Evolutionary conservation across 2,329 filamentous ascomycete genomes (phyloP).

Genomic region (Thielaviopsis ethacetica): DNA sequence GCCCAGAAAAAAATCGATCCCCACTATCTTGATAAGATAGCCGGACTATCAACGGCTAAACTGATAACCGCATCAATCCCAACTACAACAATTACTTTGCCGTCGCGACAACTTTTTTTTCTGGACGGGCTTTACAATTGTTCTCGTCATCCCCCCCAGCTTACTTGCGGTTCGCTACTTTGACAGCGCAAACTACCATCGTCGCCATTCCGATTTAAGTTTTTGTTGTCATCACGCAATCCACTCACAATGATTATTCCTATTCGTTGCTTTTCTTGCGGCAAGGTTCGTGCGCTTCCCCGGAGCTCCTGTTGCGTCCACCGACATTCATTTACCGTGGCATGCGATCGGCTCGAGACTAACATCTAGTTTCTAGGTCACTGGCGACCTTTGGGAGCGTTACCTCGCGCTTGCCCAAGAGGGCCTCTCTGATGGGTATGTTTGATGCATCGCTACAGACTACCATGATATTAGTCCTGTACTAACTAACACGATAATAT

Average conservation of each 20-base stretch:
- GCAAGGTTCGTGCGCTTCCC: conserved; percentile 52
- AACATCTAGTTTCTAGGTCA: conserved; percentile 45
- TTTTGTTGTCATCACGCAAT: neutral
- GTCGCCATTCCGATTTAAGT: neutral
- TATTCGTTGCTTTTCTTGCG: conserved; percentile 95
- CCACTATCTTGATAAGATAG: conserved; percentile 12
- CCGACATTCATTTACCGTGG: neutral
- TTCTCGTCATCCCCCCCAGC: neutral
- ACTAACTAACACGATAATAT: conserved; percentile 19
- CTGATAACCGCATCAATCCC: neutral
- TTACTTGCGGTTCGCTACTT: neutral
- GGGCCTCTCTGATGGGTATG: conserved; percentile 57
- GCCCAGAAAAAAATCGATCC: conserved; percentile 11
- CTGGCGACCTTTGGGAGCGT: conserved; percentile 92
- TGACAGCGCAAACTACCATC: neutral
- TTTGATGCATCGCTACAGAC: neutral
- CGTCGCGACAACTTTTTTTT: conserved; percentile 10
- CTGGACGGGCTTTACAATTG: neutral
- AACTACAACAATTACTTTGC: neutral
- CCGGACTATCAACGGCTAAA: conserved; percentile 4
- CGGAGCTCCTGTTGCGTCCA: neutral
- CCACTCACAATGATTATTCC: conserved; percentile 80
- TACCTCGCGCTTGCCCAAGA: conserved; percentile 82
- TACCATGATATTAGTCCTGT: neutral
- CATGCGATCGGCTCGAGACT: conserved; percentile 11